These are phyloP conservation scores for Neurospora sp. DNA, from an alignment of 495 filamentous ascomycete species.

Conservation along the genomic window DNA sequence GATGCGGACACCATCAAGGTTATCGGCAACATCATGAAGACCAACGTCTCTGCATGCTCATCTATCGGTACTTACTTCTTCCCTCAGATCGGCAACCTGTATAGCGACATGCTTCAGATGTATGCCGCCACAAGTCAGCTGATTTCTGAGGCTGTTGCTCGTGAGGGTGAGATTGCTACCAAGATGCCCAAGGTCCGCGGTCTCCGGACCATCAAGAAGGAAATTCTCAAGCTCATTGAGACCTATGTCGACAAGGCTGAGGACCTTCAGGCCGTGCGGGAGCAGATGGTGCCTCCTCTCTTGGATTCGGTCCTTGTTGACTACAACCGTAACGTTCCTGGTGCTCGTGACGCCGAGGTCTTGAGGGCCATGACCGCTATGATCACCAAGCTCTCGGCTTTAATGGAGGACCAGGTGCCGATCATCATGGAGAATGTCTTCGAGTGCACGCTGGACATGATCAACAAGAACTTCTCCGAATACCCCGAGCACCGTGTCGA, in stretches of 20 bases:
- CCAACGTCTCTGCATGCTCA: conserved; percentile 91
- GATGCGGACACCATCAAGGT: conserved; percentile 93
- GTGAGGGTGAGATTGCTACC: conserved; percentile 90
- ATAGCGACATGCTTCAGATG: conserved; percentile 98
- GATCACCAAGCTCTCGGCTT: conserved; percentile 80
- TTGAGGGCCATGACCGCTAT: conserved; percentile 96
- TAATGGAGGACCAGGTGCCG: conserved; percentile 97
- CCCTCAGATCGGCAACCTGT: conserved; percentile 96
- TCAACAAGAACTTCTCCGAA: conserved; percentile 99
- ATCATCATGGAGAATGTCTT: conserved; percentile 98
- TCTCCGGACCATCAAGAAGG: conserved; percentile 96
- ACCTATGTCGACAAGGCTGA: conserved; percentile 97
- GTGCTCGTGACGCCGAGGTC: conserved; percentile 93
- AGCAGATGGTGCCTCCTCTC: conserved; percentile 92
- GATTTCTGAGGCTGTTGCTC: conserved; percentile 81
- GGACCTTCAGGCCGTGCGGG: conserved; percentile 83
- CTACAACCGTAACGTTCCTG: conserved; percentile 93
- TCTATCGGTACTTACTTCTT: conserved; percentile 97
- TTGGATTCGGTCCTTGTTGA: conserved; percentile 90
- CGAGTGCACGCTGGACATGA: conserved; percentile 97
- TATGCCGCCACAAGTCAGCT: conserved; percentile 91
- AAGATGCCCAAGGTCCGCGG: conserved; percentile 95
- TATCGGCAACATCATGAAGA: conserved; percentile 99
- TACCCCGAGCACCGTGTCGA: conserved; percentile 97
- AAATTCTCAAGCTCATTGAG: conserved; percentile 96